Conservation (phyloP, 2,329 filamentous ascomycete species). For the Didymella pomorum region DNA sequence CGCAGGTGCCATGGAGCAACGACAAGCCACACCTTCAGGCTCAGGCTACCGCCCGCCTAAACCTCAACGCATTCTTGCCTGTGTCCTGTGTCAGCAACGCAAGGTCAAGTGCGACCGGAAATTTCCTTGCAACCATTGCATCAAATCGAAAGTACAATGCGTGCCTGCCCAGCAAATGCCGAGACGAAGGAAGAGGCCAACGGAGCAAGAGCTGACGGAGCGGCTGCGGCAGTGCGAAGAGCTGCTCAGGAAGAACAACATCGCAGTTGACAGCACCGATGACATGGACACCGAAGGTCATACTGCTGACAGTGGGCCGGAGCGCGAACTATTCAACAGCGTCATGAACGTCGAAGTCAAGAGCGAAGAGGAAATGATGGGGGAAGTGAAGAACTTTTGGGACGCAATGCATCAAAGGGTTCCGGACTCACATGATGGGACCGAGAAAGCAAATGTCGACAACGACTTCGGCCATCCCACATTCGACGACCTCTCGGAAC, state of each 20-base stretch:
- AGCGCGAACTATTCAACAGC: background rate
- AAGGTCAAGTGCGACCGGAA: constrained; percentile 52
- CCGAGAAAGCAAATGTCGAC: constrained; percentile 7
- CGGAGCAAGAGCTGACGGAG: constrained; percentile 74
- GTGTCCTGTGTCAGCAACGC: constrained; percentile 72
- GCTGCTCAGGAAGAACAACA: constrained; percentile 70
- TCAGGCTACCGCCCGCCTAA: constrained; percentile 28
- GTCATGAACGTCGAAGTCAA: constrained; percentile 8
- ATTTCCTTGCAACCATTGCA: constrained; percentile 48
- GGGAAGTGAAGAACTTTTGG: constrained; percentile 31
- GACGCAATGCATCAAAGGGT: constrained; percentile 31
- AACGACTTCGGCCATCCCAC: constrained; percentile 12
- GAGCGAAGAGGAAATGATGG: constrained; percentile 14
- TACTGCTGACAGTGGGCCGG: background rate
- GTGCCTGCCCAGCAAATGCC: constrained; percentile 56
- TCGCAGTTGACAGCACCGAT: constrained; percentile 68
- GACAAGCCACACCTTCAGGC: constrained; percentile 12
- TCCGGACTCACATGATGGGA: background rate
- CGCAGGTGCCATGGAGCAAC: constrained; percentile 18
- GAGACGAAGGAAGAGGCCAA: constrained; percentile 68
- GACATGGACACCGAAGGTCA: background rate
- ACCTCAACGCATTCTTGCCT: constrained; percentile 60
- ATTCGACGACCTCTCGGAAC: constrained; percentile 23
- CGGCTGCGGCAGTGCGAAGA: constrained; percentile 74
- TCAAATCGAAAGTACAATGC: constrained; percentile 40